These are phyloP conservation scores for Chlamydomonas eustigma DNA, from an alignment of 139 green algal species.

Conservation along the genomic window DNA sequence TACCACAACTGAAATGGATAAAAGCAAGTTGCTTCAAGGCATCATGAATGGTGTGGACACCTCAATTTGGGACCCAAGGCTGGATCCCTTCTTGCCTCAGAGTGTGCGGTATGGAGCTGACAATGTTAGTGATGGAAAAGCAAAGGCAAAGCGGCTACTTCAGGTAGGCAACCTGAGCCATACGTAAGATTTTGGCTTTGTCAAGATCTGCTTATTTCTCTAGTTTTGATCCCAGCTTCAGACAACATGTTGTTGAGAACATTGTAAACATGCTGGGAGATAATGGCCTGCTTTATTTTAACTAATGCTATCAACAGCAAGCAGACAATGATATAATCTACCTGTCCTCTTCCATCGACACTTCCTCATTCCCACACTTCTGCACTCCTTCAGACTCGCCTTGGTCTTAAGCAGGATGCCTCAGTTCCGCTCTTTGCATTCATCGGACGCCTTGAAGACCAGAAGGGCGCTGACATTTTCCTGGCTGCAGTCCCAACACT, in stretches of 20 bases:
- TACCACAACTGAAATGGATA: too few species aligned
- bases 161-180: slow-evolving; percentile 28
- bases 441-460: slow-evolving; percentile 70
- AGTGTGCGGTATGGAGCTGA: slow-evolving; percentile 39
- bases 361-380: slow-evolving; percentile 63
- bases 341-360: not conserved
- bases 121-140: slow-evolving; percentile 49
- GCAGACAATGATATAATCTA: not conserved
- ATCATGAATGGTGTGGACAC: slow-evolving; percentile 78
- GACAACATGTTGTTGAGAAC: too few species aligned
- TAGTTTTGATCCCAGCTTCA: too few species aligned
- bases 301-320: too few species aligned
- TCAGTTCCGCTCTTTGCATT: slow-evolving; percentile 63
- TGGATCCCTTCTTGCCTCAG: slow-evolving; percentile 53
- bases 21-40: slow-evolving; percentile 33
- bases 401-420: slow-evolving; percentile 53
- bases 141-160: slow-evolving; percentile 1
- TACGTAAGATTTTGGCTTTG: too few species aligned
- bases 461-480: slow-evolving; percentile 85
- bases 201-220: too few species aligned
- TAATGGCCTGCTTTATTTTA: too few species aligned
- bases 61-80: slow-evolving; percentile 41
- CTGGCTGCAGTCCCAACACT: slow-evolving; percentile 58
- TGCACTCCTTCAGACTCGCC: slow-evolving; percentile 50
- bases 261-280: too few species aligned